Percentiles rank a stretch among this genome's conserved stretches.
These are phyloP conservation scores for Trichosporon ovoides DNA, from an alignment of 1,284 basidiomycete species.

Conservation along the genomic window DNA sequence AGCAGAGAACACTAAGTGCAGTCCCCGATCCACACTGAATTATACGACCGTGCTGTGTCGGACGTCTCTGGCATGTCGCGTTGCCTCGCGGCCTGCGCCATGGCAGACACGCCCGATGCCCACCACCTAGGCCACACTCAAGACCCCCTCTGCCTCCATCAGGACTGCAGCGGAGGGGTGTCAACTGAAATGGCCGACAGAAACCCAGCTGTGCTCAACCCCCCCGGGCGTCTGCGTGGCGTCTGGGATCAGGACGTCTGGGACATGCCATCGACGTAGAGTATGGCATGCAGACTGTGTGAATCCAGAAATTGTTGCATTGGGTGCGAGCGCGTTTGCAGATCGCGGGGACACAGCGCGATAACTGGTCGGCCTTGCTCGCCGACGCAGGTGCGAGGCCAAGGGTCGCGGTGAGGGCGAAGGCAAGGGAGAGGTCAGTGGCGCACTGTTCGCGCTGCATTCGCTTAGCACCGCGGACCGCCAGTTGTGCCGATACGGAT, in stretches of 20 bases:
- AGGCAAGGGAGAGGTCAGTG: too few relatives aligned
- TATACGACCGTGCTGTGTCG: neutral
- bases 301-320: too few relatives aligned
- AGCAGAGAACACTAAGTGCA: too few relatives aligned
- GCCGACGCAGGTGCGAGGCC: too few relatives aligned
- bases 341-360: neutral
- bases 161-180: slow-evolving; percentile 9
- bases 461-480: too few relatives aligned
- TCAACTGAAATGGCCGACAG: slow-evolving; percentile 20
- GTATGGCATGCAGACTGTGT: neutral
- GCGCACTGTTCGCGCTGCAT: too few relatives aligned
- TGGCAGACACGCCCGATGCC: neutral
- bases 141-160: slow-evolving; percentile 11
- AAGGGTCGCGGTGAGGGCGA: too few relatives aligned
- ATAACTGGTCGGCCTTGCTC: too few relatives aligned
- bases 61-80: neutral
- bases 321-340: neutral
- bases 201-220: slow-evolving; percentile 1
- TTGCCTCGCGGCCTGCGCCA: neutral
- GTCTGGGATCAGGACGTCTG: slow-evolving; percentile 3
- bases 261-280: neutral
- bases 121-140: slow-evolving; percentile 24
- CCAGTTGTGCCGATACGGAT: too few relatives aligned
- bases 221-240: slow-evolving; percentile 3
- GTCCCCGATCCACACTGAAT: too few relatives aligned